phyloP scores from a whole-genome alignment of 179 eudicot species.

The Camellia oleifera region DNA sequence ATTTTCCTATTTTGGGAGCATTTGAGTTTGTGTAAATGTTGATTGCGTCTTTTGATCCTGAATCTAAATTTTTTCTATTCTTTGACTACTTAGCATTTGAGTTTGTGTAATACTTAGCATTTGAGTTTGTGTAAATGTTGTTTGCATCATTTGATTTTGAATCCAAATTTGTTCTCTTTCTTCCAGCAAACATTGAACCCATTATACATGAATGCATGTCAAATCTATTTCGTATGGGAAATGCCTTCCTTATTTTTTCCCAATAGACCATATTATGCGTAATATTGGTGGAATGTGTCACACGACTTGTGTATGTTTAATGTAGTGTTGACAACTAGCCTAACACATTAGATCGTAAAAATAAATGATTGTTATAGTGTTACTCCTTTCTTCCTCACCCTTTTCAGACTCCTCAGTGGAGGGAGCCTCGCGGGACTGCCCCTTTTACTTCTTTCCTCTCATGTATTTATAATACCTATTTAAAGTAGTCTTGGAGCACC shows the following conservation, averaged over 20 bases:
- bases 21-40: constrained; percentile 22
- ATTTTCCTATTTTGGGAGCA: not conserved
- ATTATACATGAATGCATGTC: not conserved
- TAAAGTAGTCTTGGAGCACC: no score
- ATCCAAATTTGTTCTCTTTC: not conserved
- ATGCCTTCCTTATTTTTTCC: not conserved
- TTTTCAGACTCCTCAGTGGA: no score
- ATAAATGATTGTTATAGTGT: no score
- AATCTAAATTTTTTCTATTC: constrained; percentile 6
- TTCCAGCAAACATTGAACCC: not conserved
- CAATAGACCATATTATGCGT: no score
- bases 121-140: not conserved
- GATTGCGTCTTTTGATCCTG: not conserved
- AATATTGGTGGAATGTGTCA: no score
- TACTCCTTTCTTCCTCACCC: no score
- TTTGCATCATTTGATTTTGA: not conserved
- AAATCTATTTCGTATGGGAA: not conserved
- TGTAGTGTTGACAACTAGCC: no score
- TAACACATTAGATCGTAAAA: no score
- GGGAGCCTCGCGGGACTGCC: no score
- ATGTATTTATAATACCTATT: no score
- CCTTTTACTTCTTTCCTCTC: no score
- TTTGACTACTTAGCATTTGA: not conserved
- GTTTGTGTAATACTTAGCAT: not conserved
- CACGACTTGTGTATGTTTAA: no score